Conservation (phyloP, 371 early-diverging fungal species). For the Mucor piriformis region DNA sequence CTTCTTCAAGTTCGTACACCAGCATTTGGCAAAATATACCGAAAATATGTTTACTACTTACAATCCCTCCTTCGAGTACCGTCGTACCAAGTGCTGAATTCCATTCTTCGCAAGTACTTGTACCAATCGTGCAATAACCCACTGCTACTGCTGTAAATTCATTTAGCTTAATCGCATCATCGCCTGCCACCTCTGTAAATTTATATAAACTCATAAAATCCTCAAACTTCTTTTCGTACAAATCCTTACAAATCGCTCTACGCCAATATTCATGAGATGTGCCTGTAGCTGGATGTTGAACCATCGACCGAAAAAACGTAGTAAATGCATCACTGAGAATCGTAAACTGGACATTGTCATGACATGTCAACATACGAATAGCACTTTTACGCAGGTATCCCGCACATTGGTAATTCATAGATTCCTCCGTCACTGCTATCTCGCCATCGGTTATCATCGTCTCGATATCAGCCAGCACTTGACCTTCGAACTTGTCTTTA, state of each 20-base stretch:
- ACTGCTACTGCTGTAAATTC: conserved; percentile 39
- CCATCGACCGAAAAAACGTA: conserved; percentile 18
- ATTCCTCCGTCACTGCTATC: neutral
- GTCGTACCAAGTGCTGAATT: conserved; percentile 12
- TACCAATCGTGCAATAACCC: conserved; percentile 27
- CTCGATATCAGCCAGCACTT: neutral
- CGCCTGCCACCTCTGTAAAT: conserved; percentile 23
- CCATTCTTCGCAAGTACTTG: conserved; percentile 7
- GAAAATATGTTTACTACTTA: conserved; percentile 19
- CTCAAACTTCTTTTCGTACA: conserved; percentile 16
- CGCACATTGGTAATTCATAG: neutral
- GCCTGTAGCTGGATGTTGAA: conserved; percentile 5
- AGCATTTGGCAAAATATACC: conserved; percentile 42
- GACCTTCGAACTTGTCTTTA: neutral
- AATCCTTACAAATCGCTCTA: conserved; percentile 9
- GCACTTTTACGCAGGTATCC: conserved; percentile 13
- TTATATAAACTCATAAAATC: conserved; percentile 25
- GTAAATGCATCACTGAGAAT: conserved; percentile 27
- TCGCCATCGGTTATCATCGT: neutral
- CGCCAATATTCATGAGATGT: conserved; percentile 13
- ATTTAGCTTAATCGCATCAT: conserved; percentile 33
- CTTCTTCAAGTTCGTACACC: conserved; percentile 31
- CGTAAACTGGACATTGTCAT: conserved; percentile 25
- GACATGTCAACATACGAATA: conserved; percentile 19
- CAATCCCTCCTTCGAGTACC: conserved; percentile 2